Evolutionary conservation across 2,329 filamentous ascomycete species (phyloP).

Genomic region (Fusarium decemcellulare): DNA sequence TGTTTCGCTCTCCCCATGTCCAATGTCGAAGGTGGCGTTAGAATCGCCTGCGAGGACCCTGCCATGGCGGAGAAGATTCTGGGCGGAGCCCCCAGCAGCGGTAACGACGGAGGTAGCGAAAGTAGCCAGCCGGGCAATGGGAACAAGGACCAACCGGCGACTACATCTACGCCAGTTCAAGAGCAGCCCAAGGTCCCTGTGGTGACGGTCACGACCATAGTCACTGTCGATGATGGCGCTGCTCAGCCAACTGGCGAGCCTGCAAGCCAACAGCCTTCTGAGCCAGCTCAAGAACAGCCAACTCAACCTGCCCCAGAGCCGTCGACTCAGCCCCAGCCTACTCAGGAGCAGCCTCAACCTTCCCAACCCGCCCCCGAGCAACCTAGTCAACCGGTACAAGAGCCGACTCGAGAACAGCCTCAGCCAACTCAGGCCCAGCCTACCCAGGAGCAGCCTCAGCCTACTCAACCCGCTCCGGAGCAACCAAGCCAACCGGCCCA

Average conservation of each 20-base stretch:
- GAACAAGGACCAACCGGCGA: conserved; percentile 21
- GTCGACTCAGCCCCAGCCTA: neutral
- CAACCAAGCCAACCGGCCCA: conserved; percentile 20
- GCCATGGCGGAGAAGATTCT: conserved; percentile 59
- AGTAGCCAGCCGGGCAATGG: conserved; percentile 20
- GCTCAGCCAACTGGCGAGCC: conserved; percentile 28
- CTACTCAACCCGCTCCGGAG: neutral
- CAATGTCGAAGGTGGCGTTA: conserved; percentile 59
- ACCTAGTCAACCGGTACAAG: neutral
- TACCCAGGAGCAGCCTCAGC: neutral
- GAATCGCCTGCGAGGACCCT: conserved; percentile 62
- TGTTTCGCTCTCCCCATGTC: conserved; percentile 71
- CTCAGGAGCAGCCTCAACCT: conserved; percentile 2
- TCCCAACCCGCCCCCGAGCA: conserved; percentile 6
- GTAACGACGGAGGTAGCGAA: conserved; percentile 6
- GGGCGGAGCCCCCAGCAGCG: conserved; percentile 44
- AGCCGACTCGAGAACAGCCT: conserved; percentile 10
- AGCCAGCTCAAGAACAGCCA: conserved; percentile 1
- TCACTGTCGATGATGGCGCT: conserved; percentile 47
- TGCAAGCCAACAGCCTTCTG: conserved; percentile 8
- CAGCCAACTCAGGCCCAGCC: conserved; percentile 11
- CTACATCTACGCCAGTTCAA: conserved; percentile 24
- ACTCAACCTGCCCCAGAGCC: conserved; percentile 1
- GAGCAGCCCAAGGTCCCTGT: conserved; percentile 38
- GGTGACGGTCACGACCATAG: conserved; percentile 49